Percentiles rank a stretch among this genome's conserved stretches.
phyloP scores from a whole-genome alignment of 1,284 basidiomycete species.

The Ganoderma leucocontextum region DNA sequence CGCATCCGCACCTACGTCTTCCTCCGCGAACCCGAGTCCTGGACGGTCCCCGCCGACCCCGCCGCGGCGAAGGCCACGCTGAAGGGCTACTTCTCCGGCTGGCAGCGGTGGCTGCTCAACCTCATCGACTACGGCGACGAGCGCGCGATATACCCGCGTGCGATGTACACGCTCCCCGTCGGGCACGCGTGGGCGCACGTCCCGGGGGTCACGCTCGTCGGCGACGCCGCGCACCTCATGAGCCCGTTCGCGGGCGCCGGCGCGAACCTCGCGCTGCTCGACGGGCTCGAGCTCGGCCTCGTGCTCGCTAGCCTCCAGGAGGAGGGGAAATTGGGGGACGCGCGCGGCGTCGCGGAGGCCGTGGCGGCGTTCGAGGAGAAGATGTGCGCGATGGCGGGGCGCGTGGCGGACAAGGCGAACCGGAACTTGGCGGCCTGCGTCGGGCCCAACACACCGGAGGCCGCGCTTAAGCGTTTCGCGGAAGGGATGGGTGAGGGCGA shows the following conservation, averaged over 20 bases:
- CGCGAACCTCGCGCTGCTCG: conserved; percentile 48
- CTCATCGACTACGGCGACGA: conserved; percentile 18
- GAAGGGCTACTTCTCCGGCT: conserved; percentile 13
- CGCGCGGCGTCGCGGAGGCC: conserved; percentile 7
- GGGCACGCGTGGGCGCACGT: conserved; percentile 17
- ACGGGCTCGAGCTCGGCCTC: conserved; percentile 40
- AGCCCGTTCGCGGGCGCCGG: conserved; percentile 54
- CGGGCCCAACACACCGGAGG: no score
- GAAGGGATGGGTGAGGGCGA: no score
- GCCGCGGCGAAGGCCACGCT: conserved; percentile 14
- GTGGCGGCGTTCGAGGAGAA: conserved; percentile 11
- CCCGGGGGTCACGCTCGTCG: conserved; percentile 40
- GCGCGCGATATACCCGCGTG: conserved; percentile 10
- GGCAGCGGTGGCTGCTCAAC: conserved; percentile 17
- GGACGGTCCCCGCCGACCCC: conserved; percentile 18
- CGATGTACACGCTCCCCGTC: conserved; percentile 17
- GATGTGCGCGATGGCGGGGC: background rate
- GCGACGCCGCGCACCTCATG: conserved; percentile 59
- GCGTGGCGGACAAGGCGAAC: conserved; percentile 32
- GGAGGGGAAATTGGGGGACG: background rate
- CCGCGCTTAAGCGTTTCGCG: no score
- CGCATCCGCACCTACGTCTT: conserved; percentile 24
- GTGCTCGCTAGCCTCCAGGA: conserved; percentile 4
- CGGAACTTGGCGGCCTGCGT: no score
- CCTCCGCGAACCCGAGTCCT: conserved; percentile 15